Evolutionary conservation across 2,329 filamentous ascomycete species (phyloP), one percentile per base, ranked within the genome.

Genomic region (Colletotrichum plurivorum): DNA sequence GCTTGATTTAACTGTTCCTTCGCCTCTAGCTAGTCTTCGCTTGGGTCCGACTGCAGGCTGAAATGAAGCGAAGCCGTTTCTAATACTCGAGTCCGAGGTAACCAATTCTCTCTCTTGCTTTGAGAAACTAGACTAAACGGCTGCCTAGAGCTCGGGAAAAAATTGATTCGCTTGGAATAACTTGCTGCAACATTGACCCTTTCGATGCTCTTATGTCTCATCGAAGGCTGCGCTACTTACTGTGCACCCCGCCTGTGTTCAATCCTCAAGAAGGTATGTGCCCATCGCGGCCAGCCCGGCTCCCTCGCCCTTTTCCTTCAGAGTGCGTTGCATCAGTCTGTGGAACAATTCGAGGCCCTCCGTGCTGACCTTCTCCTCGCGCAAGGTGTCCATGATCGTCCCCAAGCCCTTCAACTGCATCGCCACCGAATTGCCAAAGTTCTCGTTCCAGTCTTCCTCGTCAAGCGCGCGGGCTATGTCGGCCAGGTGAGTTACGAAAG

Each of bases 401-500:
- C 45, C 22, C 12, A 76, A 6, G 3, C 70, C 74, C 36, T 64
- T 71, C 10, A 71, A 36, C 66, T 76, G 73, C 76, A 78, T 78
- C 18, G 55, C 66, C 51, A 75, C 46, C 31, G 76, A 75, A 55
- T 77, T 76, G 6, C 75, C 76, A 52, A 74, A 41, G 25, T 72
- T 72, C 27, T 74, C 71, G 52, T 67, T 65, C 73, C 73, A 76
- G 48, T 54, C 54, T 60, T 73, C 71, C 41, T 61, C 52, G 48
- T 78, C 76, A 53, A 73, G 55, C 5, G 61, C 46, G 49, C 71
- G 58, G 10, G 75, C 72, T 13, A 77, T 27, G 20, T 71, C 22
- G 18, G 57, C 60, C 53, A 75, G 51, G 46, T 76, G 74, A 15
- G 74, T 71, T n/a, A 76, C 61, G 51, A 78, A 64, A n/a, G 75